These are phyloP conservation scores for Gamarada debralockiae DNA, from an alignment of 495 filamentous ascomycete species.

Conservation along the genomic window DNA sequence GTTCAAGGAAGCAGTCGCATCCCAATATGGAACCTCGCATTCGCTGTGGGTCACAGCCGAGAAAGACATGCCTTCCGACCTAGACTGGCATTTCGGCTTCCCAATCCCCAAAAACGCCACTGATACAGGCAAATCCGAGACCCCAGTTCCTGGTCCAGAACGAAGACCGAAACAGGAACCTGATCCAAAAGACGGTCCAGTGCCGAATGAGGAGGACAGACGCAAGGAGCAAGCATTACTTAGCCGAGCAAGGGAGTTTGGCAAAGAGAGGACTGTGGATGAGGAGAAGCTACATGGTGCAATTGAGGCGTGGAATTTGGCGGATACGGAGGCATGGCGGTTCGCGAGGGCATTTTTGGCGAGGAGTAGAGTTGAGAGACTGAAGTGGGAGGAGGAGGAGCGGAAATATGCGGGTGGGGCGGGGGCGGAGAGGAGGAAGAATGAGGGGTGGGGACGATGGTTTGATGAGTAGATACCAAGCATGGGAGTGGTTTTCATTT, in stretches of 20 bases:
- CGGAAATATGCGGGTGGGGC: slow-evolving; percentile 54
- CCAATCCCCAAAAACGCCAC: slow-evolving; percentile 55
- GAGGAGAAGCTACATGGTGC: slow-evolving; percentile 49
- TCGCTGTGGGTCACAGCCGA: slow-evolving; percentile 85
- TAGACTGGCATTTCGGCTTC: slow-evolving; percentile 92
- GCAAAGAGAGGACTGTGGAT: slow-evolving; percentile 37
- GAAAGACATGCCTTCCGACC: slow-evolving; percentile 49
- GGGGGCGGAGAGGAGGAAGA: slow-evolving; percentile 32
- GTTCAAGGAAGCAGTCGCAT: slow-evolving; percentile 81
- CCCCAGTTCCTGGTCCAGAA: slow-evolving; percentile 34
- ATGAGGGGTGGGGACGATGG: slow-evolving; percentile 28
- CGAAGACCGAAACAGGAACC: slow-evolving; percentile 31
- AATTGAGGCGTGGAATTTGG: slow-evolving; percentile 89
- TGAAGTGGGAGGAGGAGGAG: slow-evolving; percentile 71
- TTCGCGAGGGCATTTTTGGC: slow-evolving; percentile 75
- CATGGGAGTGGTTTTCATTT: too few species aligned
- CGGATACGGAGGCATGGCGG: slow-evolving; percentile 89
- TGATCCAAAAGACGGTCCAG: slow-evolving; percentile 41
- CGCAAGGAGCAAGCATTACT: slow-evolving; percentile 58
- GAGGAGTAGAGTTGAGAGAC: slow-evolving; percentile 53
- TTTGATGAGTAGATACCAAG: slow-evolving; percentile 21
- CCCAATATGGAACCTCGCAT: slow-evolving; percentile 48
- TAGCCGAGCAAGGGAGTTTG: slow-evolving; percentile 50
- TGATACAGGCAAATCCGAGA: slow-evolving; percentile 47
- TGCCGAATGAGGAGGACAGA: slow-evolving; percentile 45